Evolutionary conservation across 495 filamentous ascomycete genomes (phyloP).

Genomic region (Aspergillus sclerotiicarbonarius): DNA sequence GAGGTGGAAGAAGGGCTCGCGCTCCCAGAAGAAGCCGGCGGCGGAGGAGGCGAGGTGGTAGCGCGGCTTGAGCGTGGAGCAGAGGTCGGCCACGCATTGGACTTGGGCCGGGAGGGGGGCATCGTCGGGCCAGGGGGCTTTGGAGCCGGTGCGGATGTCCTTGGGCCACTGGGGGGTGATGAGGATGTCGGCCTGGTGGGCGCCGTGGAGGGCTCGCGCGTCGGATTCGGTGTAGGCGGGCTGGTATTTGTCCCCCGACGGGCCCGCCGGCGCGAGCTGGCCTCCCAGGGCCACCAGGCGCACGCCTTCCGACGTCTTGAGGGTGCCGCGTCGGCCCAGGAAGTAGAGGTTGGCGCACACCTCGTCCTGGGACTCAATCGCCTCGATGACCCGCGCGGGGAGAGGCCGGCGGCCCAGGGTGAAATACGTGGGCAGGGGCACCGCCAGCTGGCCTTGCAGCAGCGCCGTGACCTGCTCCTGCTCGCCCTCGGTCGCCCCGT

Average conservation of each 20-base stretch:
- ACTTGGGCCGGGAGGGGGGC: slow-evolving; percentile 40
- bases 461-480: slow-evolving; percentile 58
- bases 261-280: slow-evolving; percentile 52
- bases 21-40: slow-evolving; percentile 71
- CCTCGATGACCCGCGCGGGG: slow-evolving; percentile 65
- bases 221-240: slow-evolving; percentile 76
- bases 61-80: slow-evolving; percentile 69
- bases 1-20: slow-evolving; percentile 86
- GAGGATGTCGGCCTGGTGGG: slow-evolving; percentile 76
- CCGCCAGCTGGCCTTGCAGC: slow-evolving; percentile 63
- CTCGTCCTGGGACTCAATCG: slow-evolving; percentile 73
- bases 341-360: slow-evolving; percentile 85
- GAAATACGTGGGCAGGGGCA: slow-evolving; percentile 86
- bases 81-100: slow-evolving; percentile 70
- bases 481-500: slow-evolving; percentile 48
- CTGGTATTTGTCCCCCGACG: slow-evolving; percentile 59
- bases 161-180: slow-evolving; percentile 84
- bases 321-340: slow-evolving; percentile 76
- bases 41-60: slow-evolving; percentile 81
- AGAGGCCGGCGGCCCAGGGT: slow-evolving; percentile 67
- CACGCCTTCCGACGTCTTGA: slow-evolving; percentile 88
- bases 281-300: slow-evolving; percentile 82
- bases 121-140: slow-evolving; percentile 48
- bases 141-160: slow-evolving; percentile 60
- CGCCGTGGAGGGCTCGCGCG: slow-evolving; percentile 67